Evolutionary conservation across 768 basidiomycete species (phyloP).

Genomic region (Boletellus ananiceps): DNA sequence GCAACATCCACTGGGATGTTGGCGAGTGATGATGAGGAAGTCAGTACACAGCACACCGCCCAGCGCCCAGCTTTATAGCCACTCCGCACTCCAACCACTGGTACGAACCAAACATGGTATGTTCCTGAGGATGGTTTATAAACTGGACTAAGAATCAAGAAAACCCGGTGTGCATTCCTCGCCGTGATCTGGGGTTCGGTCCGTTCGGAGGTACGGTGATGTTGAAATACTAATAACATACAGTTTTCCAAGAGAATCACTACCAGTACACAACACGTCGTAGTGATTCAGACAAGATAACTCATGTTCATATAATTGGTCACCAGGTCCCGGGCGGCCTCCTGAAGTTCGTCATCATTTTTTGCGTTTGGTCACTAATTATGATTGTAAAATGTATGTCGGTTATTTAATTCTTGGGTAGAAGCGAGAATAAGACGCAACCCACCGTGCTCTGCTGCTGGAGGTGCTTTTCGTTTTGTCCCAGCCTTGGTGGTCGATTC

Average conservation of each 20-base stretch:
- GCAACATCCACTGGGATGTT: no score
- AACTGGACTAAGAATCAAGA: no score
- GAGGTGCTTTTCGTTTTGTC: constrained; percentile 45
- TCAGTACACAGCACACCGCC: no score
- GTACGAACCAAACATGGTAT: no score
- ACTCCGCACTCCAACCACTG: no score
- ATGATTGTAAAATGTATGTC: background rate
- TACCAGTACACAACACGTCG: constrained; percentile 11
- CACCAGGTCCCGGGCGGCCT: no score
- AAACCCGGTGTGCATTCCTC: no score
- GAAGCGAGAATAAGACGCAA: background rate
- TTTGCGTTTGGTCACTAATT: constrained; percentile 36
- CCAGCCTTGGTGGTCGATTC: constrained; percentile 23
- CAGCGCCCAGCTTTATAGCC: no score
- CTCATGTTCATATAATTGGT: constrained; percentile 2
- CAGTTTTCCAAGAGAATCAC: constrained; percentile 11
- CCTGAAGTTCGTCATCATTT: constrained; percentile 24
- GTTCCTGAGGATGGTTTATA: no score
- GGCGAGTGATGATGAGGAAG: no score
- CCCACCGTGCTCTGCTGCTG: constrained; percentile 37
- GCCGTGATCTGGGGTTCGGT: no score
- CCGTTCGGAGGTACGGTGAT: background rate
- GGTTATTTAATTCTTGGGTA: background rate
- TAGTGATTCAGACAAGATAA: background rate
- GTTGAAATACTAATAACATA: constrained; percentile 27